These are phyloP conservation scores for Primulina eburnea DNA, from an alignment of 257 asterid species.

Conservation along the genomic window DNA sequence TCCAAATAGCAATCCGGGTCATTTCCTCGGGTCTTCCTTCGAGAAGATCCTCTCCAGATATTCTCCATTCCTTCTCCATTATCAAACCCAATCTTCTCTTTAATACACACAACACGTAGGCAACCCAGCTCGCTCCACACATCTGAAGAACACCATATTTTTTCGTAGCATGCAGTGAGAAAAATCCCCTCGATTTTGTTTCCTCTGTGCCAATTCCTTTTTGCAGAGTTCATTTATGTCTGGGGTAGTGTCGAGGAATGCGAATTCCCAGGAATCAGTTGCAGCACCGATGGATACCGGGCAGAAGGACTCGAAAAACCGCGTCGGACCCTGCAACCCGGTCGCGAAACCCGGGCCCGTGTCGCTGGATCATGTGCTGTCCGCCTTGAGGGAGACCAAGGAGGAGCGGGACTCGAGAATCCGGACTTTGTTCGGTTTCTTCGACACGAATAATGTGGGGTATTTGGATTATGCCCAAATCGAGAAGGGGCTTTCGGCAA, in stretches of 20 bases:
- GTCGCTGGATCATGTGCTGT: constrained; percentile 78
- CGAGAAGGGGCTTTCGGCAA: constrained; percentile 83
- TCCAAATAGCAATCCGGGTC: constrained; percentile 39
- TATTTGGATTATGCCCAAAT: constrained; percentile 66
- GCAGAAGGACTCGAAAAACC: constrained; percentile 29
- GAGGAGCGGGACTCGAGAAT: constrained; percentile 83
- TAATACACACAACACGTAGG: background rate
- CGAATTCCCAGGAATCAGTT: constrained; percentile 47
- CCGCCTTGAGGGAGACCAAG: constrained; percentile 77
- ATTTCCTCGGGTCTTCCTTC: constrained; percentile 35
- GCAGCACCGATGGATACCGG: constrained; percentile 43
- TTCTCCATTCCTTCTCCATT: constrained; percentile 24
- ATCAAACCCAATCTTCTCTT: constrained; percentile 1
- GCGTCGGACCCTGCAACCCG: constrained; percentile 74
- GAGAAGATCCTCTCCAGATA: constrained; percentile 38
- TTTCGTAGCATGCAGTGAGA: constrained; percentile 21
- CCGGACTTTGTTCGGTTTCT: constrained; percentile 65
- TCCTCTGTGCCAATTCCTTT: background rate
- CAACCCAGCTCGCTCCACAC: constrained; percentile 19
- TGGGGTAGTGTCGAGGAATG: constrained; percentile 55
- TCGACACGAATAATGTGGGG: constrained; percentile 68
- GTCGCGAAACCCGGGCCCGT: constrained; percentile 81
- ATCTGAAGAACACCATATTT: constrained; percentile 27
- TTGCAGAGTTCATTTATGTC: constrained; percentile 28
- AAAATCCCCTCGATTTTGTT: background rate